These are phyloP conservation scores for Clathrus columnatus DNA, from an alignment of 768 basidiomycete genomes.

Conservation along the genomic window DNA sequence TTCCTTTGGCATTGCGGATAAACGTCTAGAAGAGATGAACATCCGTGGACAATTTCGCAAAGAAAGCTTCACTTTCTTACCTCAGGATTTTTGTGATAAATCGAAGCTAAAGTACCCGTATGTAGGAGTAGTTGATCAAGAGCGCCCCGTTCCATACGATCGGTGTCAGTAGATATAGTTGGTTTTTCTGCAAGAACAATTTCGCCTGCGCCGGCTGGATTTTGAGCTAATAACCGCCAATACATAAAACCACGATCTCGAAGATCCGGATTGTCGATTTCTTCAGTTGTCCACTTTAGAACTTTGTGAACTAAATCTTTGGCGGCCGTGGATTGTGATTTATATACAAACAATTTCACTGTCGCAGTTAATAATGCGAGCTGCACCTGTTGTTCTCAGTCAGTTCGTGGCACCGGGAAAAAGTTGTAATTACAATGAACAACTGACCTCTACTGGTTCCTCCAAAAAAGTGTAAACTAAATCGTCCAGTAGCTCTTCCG, in stretches of 20 bases:
- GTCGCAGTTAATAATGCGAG: constrained; percentile 87
- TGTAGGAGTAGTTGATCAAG: constrained; percentile 91
- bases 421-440: not conserved
- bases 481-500: constrained; percentile 91
- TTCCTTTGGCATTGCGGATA: constrained; percentile 82
- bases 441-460: constrained; percentile 81
- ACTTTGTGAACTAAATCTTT: constrained; percentile 92
- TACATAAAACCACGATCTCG: constrained; percentile 99
- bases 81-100: constrained; percentile 98
- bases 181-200: constrained; percentile 93
- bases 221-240: constrained; percentile 93
- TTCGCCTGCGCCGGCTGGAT: constrained; percentile 79
- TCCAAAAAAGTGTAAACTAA: constrained; percentile 82
- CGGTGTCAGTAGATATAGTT: constrained; percentile 94
- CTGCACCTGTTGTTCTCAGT: constrained; percentile 60
- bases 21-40: constrained; percentile 55
- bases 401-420: not conserved
- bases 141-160: constrained; percentile 93
- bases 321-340: constrained; percentile 69
- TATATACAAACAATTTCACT: constrained; percentile 94
- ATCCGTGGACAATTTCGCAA: not conserved
- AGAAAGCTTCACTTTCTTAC: constrained; percentile 28
- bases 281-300: constrained; percentile 94
- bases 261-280: constrained; percentile 96
- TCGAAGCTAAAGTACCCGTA: constrained; percentile 88